Conservation (phyloP, 2,329 filamentous ascomycete species). For the Proliferodiscus dingleyae region DNA sequence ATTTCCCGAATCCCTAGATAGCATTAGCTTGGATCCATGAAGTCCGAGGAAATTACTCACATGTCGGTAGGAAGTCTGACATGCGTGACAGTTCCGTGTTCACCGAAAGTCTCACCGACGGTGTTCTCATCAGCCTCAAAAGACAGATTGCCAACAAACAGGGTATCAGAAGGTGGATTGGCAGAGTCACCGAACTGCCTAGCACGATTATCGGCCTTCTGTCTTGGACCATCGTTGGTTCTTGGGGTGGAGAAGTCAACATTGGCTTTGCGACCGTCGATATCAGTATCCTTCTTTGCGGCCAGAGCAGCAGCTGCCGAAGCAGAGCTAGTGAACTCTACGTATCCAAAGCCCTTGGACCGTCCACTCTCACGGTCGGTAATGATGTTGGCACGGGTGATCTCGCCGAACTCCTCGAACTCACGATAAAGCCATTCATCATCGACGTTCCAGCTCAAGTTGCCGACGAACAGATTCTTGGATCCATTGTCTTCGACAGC, state of each 20-base stretch:
- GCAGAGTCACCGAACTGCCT: slow-evolving; percentile 58
- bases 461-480: slow-evolving; percentile 67
- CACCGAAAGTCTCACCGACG: slow-evolving; percentile 58
- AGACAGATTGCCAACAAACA: slow-evolving; percentile 68
- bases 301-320: slow-evolving; percentile 59
- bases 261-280: slow-evolving; percentile 64
- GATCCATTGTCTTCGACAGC: slow-evolving; percentile 37
- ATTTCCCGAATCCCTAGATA: slow-evolving; percentile 51
- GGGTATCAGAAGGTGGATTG: slow-evolving; percentile 60
- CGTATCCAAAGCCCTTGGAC: slow-evolving; percentile 71
- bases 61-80: slow-evolving; percentile 67
- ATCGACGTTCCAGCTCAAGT: slow-evolving; percentile 71
- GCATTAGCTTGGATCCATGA: slow-evolving; percentile 23
- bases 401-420: slow-evolving; percentile 64
- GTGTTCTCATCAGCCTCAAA: slow-evolving; percentile 63
- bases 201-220: slow-evolving; percentile 47
- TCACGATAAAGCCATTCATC: slow-evolving; percentile 66
- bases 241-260: slow-evolving; percentile 65
- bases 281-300: slow-evolving; percentile 57
- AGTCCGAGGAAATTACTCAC: slow-evolving; percentile 26
- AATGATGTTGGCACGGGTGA: slow-evolving; percentile 60
- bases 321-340: slow-evolving; percentile 58
- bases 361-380: slow-evolving; percentile 62
- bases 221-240: slow-evolving; percentile 42
- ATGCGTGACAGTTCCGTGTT: slow-evolving; percentile 57